Evolutionary conservation across 108 stramenopile species (phyloP).

Genomic region (Asterionellopsis glacialis): DNA sequence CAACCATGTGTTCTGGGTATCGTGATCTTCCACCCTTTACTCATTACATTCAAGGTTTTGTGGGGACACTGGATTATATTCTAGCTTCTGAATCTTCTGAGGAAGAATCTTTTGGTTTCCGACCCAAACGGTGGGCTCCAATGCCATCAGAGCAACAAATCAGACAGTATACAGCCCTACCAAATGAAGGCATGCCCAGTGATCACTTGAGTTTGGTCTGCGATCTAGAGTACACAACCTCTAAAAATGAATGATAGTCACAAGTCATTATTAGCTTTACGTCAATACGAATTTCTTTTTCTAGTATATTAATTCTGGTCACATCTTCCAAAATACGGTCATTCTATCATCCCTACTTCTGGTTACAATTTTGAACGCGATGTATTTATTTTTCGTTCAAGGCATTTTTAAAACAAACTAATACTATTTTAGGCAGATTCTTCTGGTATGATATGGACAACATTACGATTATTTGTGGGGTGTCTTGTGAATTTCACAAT

Average conservation of each 20-base stretch:
- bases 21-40: conserved; percentile 43
- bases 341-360: too few species aligned
- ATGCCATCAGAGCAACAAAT: conserved; percentile 42
- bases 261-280: background rate
- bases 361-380: too few species aligned
- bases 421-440: too few species aligned
- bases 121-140: conserved; percentile 26
- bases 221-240: conserved; percentile 17
- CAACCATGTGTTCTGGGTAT: conserved; percentile 37
- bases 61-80: conserved; percentile 59
- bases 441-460: conserved; percentile 52
- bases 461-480: conserved; percentile 65
- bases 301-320: too few species aligned
- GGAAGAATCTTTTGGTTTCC: conserved; percentile 23
- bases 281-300: too few species aligned
- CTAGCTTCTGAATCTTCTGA: conserved; percentile 25
- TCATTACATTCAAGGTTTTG: conserved; percentile 43
- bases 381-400: too few species aligned
- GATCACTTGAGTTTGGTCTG: conserved; percentile 64
- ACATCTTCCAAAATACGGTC: too few species aligned
- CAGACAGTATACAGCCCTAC: conserved; percentile 46
- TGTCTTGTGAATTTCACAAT: conserved; percentile 69
- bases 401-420: too few species aligned
- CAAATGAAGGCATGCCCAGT: conserved; percentile 50
- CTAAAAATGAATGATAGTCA: background rate